Base-by-base conservation (phyloP, 371 early-diverging fungal species). In the Circinella umbellata region DNA sequence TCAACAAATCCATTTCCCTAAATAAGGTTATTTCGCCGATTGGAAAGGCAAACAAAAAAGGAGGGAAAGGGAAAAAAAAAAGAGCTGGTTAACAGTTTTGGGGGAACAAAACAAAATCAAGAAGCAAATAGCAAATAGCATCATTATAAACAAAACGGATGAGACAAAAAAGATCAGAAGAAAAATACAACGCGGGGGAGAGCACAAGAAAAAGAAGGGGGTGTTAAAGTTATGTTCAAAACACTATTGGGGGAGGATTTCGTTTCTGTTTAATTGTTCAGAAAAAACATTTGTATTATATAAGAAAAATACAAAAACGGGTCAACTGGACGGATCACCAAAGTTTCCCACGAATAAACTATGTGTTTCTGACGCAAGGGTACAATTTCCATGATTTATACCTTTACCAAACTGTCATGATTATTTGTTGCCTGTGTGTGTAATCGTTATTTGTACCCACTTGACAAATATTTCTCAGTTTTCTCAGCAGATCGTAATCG, bases 401-500 rank as follows among this genome's bases (percentile, higher is more conserved):
- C n/a, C 2, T 27, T 27, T 27, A 27, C 27, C 27, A 27, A 27
- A 27, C 27, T 27, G 27, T 27, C 27, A 27, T 27, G 27, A 27
- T 27, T 51, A 15, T 15, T n/a, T n/a, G 51, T n/a, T 51, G 2
- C 15, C 51, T 51, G 51, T 51, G 57, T 57, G 57, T n/a, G 7
- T 57, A 10, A 3, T 34, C 27, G 15, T 42, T 8, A 17, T 57
- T 20, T n/a, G 57, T 10, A n/a, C 9, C 27, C 27, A 57, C 27
- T 27, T 34, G 57, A 5, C 57, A 5, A 57, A 27, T 34, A 57
- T 5, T 57, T 57, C 20, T 57, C 27, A 57, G 57, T 10, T 57
- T 57, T 57, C 57, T 57, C 57, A 57, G 57, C 57, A 57, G 57
- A 57, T 57, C 57, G 5, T 57, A 57, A 57, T 57, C 57, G 57